phyloP scores from a whole-genome alignment of 495 filamentous ascomycete genomes.

The Neurospora tetrasperma region DNA sequence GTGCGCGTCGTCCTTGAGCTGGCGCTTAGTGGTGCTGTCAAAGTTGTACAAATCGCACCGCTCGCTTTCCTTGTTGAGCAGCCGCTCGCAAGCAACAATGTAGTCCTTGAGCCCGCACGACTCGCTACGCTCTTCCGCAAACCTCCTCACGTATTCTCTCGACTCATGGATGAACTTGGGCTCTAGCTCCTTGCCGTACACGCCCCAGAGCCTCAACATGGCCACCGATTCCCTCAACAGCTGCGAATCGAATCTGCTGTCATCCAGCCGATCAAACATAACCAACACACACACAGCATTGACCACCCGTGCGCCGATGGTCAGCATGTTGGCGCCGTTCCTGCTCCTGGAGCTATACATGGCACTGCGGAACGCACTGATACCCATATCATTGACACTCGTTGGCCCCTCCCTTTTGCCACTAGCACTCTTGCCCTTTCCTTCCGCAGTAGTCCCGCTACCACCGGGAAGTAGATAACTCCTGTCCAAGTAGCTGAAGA shows the following conservation, averaged over 20 bases:
- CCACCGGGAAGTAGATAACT: conserved; percentile 57
- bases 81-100: conserved; percentile 50
- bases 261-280: conserved; percentile 52
- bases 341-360: conserved; percentile 45
- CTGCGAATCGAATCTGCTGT: conserved; percentile 37
- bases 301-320: conserved; percentile 48
- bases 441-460: conserved; percentile 18
- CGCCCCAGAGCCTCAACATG: conserved; percentile 70
- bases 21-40: conserved; percentile 68
- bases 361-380: conserved; percentile 49
- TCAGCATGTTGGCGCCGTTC: conserved; percentile 15
- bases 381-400: conserved; percentile 45
- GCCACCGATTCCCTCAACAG: conserved; percentile 61
- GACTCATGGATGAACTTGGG: conserved; percentile 60
- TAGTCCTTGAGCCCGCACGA: conserved; percentile 55
- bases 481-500: conserved; percentile 89
- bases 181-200: conserved; percentile 74
- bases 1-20: conserved; percentile 61
- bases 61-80: conserved; percentile 59
- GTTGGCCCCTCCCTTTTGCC: conserved; percentile 28
- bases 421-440: neutral
- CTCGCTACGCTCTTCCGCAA: conserved; percentile 51
- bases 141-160: conserved; percentile 48
- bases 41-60: conserved; percentile 72
- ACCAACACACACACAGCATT: conserved; percentile 69